phyloP scores from a whole-genome alignment of 1,139 yeast species.

The Yamadazyma siamensis region DNA sequence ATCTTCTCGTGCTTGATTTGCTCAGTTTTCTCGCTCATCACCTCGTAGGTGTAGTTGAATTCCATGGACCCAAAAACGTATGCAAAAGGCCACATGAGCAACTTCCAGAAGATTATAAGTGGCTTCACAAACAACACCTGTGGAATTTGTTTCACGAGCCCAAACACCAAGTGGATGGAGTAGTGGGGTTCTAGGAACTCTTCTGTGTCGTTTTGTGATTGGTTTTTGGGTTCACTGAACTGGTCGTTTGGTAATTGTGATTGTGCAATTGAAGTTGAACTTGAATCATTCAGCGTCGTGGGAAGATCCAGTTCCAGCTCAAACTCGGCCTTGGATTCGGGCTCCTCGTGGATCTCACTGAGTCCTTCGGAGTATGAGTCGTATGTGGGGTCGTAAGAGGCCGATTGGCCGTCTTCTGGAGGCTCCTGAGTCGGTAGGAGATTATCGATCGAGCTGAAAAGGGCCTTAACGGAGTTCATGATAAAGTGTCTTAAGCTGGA shows the following conservation, averaged over 20 bases:
- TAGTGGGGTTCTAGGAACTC: slow-evolving; percentile 9
- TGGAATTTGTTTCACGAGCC: slow-evolving; percentile 16
- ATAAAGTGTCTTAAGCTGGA: too few relatives aligned
- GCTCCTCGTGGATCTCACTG: slow-evolving; percentile 6
- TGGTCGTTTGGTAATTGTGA: too few relatives aligned
- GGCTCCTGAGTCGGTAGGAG: slow-evolving; percentile 21
- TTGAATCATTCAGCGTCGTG: too few relatives aligned
- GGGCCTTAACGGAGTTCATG: slow-evolving; percentile 39
- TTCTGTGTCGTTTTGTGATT: slow-evolving; percentile 4
- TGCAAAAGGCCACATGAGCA: slow-evolving; percentile 20
- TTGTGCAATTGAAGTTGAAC: too few relatives aligned
- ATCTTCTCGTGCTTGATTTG: slow-evolving; percentile 37
- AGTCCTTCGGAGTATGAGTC: slow-evolving; percentile 4
- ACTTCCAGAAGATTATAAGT: slow-evolving; percentile 16
- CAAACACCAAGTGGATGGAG: slow-evolving; percentile 7
- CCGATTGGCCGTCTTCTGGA: slow-evolving; percentile 1
- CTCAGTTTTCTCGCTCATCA: slow-evolving; percentile 40
- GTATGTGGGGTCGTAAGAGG: slow-evolving; percentile 4
- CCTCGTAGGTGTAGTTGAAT: slow-evolving; percentile 10
- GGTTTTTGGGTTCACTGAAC: neutral
- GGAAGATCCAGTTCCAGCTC: neutral
- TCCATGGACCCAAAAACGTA: slow-evolving; percentile 11
- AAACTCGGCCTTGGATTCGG: neutral
- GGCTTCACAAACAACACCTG: slow-evolving; percentile 21
- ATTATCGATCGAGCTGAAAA: slow-evolving; percentile 36